These are phyloP conservation scores for Medicago truncatula DNA, from an alignment of 306 rosid genomes.

Conservation along the genomic window MtrunA17r5.0-ANR NC_053047.1:28015001-28015500, in stretches of 20 bases:
- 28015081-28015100: background rate
- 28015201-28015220: too few relatives aligned
- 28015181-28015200: too few relatives aligned
- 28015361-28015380: background rate
- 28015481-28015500: background rate
- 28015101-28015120: background rate
- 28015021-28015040: constrained; percentile 46
- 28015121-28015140: background rate
- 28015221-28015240: background rate
- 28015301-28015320: background rate
- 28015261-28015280: background rate
- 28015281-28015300: background rate
- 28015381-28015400: background rate
- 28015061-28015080: background rate
- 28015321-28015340: background rate
- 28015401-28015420: background rate
- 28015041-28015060: background rate
- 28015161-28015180: too few relatives aligned
- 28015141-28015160: background rate
- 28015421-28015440: background rate
- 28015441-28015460: constrained; percentile 12
- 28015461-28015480: constrained; percentile 12
- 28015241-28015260: background rate
- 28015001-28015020: constrained; percentile 86
- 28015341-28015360: background rate